Evolutionary conservation across 2,329 filamentous ascomycete species (phyloP).

Genomic region (Stagonosporopsis cucurbitacearum): DNA sequence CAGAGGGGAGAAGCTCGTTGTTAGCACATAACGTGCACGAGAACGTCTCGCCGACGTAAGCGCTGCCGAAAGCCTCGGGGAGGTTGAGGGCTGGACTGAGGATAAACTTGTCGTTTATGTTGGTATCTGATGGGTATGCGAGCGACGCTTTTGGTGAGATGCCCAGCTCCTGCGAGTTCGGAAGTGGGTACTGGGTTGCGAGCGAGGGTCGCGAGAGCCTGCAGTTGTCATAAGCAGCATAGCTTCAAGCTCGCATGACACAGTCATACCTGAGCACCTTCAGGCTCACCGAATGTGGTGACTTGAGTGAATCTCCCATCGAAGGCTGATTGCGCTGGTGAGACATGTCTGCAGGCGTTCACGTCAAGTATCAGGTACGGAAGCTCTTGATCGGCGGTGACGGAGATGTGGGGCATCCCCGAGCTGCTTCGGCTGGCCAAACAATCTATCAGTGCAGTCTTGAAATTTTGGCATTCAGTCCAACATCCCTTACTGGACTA

Average conservation of each 20-base stretch:
- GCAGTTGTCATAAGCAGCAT: not conserved
- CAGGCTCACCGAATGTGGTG: constrained; percentile 80
- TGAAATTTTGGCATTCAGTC: constrained; percentile 2
- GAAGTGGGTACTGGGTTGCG: constrained; percentile 70
- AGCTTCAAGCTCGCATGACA: constrained; percentile 53
- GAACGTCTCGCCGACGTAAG: constrained; percentile 95
- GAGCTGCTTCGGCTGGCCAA: not conserved
- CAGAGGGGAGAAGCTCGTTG: constrained; percentile 68
- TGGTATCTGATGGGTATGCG: constrained; percentile 67
- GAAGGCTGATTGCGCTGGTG: constrained; percentile 48
- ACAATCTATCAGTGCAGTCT: constrained; percentile 7
- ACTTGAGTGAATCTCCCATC: constrained; percentile 47
- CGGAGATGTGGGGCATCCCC: constrained; percentile 19
- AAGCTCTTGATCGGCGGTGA: constrained; percentile 6
- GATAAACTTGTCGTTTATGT: constrained; percentile 60
- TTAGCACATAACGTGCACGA: constrained; percentile 95
- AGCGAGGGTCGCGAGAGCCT: constrained; percentile 85
- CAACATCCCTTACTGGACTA: not conserved
- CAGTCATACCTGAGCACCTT: constrained; percentile 80
- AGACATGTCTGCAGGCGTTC: constrained; percentile 38
- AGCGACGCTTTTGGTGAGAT: constrained; percentile 67
- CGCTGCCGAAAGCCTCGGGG: constrained; percentile 88
- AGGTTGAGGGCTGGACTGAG: constrained; percentile 74
- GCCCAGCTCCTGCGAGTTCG: constrained; percentile 60
- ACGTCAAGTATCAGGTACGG: constrained; percentile 12